Evolutionary conservation across 352 stramenopile genomes (phyloP).

Genomic region (Halophytophthora polymorphica): DNA sequence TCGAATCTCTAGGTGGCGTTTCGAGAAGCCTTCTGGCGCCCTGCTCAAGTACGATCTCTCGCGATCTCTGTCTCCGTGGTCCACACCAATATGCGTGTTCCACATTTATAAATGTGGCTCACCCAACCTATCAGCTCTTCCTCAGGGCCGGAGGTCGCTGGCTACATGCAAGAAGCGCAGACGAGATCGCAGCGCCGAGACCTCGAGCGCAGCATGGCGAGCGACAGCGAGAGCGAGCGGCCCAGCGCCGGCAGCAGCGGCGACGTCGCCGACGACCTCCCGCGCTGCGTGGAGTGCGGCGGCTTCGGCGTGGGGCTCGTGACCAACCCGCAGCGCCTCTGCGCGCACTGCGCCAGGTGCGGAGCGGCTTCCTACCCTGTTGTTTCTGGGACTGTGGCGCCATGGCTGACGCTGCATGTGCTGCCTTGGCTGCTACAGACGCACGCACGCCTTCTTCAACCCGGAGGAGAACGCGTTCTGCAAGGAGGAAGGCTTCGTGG

Average conservation of each 20-base stretch:
- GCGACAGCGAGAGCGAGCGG: conserved; percentile 6
- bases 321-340: conserved; percentile 70
- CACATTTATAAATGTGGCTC: no score
- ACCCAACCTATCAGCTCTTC: no score
- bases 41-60: no score
- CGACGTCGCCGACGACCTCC: conserved; percentile 25
- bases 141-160: no score
- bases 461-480: conserved; percentile 64
- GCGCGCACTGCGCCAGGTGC: conserved; percentile 65
- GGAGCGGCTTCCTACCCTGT: background rate
- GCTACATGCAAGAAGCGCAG: no score
- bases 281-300: conserved; percentile 64
- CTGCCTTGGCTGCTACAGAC: conserved; percentile 13
- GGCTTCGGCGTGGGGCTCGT: conserved; percentile 68
- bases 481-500: conserved; percentile 70
- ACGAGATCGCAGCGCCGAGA: no score
- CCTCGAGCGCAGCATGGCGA: conserved; percentile 7
- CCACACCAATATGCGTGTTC: no score
- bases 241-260: conserved; percentile 1
- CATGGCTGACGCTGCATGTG: background rate
- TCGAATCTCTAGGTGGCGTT: no score
- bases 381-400: background rate
- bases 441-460: conserved; percentile 77
- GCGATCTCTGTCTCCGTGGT: no score
- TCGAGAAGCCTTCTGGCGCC: no score